phyloP scores from a whole-genome alignment of 1,284 basidiomycete genomes.

The Moesziomyces sp. region DNA sequence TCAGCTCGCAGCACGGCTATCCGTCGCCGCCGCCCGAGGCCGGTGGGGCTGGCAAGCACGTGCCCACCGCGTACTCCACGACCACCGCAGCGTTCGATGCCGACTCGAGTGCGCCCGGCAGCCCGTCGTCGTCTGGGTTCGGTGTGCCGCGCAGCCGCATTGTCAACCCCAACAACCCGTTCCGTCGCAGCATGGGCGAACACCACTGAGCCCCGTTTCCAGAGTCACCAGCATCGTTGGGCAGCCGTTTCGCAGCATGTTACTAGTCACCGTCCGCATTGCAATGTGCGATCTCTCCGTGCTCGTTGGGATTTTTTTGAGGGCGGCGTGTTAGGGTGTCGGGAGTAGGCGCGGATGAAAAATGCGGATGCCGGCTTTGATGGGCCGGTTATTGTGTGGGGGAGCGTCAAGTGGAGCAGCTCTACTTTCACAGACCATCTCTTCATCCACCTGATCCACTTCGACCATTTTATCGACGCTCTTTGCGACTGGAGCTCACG shows the following conservation, averaged over 20 bases:
- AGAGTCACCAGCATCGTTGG: not conserved
- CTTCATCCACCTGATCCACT: no score
- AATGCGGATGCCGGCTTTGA: no score
- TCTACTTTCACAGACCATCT: no score
- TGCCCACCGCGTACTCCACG: slow-evolving; percentile 17
- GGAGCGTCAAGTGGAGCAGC: no score
- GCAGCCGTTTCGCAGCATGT: not conserved
- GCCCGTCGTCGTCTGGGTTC: slow-evolving; percentile 28
- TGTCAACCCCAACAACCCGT: slow-evolving; percentile 56
- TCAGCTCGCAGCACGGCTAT: slow-evolving; percentile 32
- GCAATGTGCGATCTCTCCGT: not conserved
- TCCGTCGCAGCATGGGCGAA: slow-evolving; percentile 46
- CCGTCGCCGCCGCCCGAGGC: slow-evolving; percentile 39
- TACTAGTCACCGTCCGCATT: not conserved
- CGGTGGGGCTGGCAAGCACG: slow-evolving; percentile 10
- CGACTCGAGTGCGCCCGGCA: slow-evolving; percentile 11
- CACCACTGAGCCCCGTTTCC: slow-evolving; percentile 11
- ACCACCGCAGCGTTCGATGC: slow-evolving; percentile 18
- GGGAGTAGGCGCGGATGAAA: no score
- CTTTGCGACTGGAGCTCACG: no score
- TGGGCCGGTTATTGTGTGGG: no score
- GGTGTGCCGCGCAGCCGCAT: slow-evolving; percentile 24
- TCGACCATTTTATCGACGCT: no score
- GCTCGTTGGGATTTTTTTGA: not conserved
- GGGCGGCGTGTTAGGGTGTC: not conserved